Conservation (phyloP, 495 filamentous ascomycete genomes). For the Physcia stellaris region DNA sequence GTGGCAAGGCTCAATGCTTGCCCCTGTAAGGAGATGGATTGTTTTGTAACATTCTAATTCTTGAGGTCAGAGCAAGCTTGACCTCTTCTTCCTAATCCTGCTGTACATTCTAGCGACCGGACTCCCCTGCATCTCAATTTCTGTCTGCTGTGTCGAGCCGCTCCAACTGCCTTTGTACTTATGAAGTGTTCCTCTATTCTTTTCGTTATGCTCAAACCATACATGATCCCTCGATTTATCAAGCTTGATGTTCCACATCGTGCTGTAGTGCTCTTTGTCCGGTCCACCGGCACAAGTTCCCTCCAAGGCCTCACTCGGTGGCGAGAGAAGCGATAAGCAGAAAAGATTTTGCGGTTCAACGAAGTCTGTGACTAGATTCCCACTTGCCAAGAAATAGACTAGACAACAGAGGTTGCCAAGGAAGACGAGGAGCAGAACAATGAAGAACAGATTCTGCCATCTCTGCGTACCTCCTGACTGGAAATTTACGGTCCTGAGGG, state of each 20-base stretch:
- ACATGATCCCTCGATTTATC: conserved; percentile 9
- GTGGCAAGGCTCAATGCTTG: too few relatives aligned
- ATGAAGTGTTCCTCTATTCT: too few relatives aligned
- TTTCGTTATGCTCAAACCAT: too few relatives aligned
- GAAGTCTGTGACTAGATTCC: conserved; percentile 57
- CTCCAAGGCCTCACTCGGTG: conserved; percentile 35
- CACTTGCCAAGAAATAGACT: conserved; percentile 33
- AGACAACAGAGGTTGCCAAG: conserved; percentile 47
- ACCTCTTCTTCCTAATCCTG: too few relatives aligned
- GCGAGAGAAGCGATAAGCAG: conserved; percentile 52
- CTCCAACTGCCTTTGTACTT: too few relatives aligned
- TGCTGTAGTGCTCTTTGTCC: conserved; percentile 33
- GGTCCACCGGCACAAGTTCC: conserved; percentile 57
- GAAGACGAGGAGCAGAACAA: conserved; percentile 48
- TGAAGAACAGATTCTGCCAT: conserved; percentile 51
- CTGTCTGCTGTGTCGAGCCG: too few relatives aligned
- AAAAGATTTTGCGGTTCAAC: conserved; percentile 65
- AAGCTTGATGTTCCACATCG: conserved; percentile 43
- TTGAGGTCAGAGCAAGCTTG: too few relatives aligned
- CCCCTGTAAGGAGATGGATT: too few relatives aligned
- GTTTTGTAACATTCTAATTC: too few relatives aligned
- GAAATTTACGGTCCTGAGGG: conserved; percentile 44
- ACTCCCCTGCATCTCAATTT: too few relatives aligned
- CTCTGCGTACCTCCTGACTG: conserved; percentile 38
- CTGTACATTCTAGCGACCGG: too few relatives aligned